Percentiles rank a stretch among this genome's conserved stretches.
These are phyloP conservation scores for Pseudogymnoascus pannorum DNA, from an alignment of 2,329 filamentous ascomycete genomes.

Conservation along the genomic window DNA sequence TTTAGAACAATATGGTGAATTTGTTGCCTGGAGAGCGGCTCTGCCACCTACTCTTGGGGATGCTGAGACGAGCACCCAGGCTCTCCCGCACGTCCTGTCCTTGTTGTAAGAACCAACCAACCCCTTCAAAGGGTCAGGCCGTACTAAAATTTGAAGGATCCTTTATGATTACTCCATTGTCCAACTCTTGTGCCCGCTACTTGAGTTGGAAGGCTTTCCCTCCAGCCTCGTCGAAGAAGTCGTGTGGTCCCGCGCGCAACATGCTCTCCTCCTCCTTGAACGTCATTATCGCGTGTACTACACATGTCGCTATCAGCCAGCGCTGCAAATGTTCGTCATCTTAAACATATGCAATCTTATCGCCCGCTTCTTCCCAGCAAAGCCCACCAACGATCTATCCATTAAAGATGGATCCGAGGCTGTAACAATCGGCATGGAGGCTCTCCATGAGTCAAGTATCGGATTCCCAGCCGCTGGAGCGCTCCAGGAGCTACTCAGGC, in stretches of 20 bases:
- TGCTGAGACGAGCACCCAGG: slow-evolving; percentile 18
- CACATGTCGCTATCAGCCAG: slow-evolving; percentile 27
- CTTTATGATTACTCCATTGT: slow-evolving; percentile 25
- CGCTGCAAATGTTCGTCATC: slow-evolving; percentile 28
- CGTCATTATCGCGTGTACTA: slow-evolving; percentile 25
- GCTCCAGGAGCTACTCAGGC: slow-evolving; percentile 26
- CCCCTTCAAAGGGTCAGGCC: background rate
- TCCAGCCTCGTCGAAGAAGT: slow-evolving; percentile 20
- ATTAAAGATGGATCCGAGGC: slow-evolving; percentile 22
- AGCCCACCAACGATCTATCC: slow-evolving; percentile 14
- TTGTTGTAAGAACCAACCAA: slow-evolving; percentile 25
- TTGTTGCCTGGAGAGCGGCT: slow-evolving; percentile 23
- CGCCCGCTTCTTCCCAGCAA: slow-evolving; percentile 25
- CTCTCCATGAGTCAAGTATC: slow-evolving; percentile 22
- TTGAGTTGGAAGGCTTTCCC: slow-evolving; percentile 24
- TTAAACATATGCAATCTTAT: slow-evolving; percentile 28
- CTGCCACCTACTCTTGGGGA: slow-evolving; percentile 23
- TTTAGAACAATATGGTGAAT: slow-evolving; percentile 24
- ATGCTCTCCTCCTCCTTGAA: slow-evolving; percentile 27
- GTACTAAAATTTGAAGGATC: slow-evolving; percentile 24
- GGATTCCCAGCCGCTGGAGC: slow-evolving; percentile 27
- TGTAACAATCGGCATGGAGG: slow-evolving; percentile 25
- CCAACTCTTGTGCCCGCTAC: slow-evolving; percentile 27
- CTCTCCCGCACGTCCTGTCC: slow-evolving; percentile 28
- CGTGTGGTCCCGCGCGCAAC: slow-evolving; percentile 27